Conservation (phyloP, 306 rosid genomes). For the Mimosa pudica region DNA sequence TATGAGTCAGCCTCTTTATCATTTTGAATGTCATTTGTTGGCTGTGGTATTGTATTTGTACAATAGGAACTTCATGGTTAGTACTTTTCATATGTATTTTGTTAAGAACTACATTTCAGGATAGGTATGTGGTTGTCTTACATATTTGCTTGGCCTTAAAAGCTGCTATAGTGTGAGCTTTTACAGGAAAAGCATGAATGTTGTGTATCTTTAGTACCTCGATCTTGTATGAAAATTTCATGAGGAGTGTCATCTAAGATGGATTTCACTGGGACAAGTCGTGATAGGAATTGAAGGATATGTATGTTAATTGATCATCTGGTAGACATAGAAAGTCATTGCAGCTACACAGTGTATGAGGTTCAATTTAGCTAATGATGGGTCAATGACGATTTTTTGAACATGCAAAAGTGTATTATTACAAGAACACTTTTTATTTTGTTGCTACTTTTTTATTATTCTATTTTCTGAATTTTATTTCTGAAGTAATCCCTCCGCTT, state of each 20-base stretch:
- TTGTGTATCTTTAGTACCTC: not conserved
- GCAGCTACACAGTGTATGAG: constrained; percentile 59
- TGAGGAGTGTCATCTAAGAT: not conserved
- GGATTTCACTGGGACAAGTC: not conserved
- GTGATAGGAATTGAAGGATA: not conserved
- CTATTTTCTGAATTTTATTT: too few species aligned
- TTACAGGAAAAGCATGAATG: not conserved
- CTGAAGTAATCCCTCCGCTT: too few species aligned
- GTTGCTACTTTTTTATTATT: too few species aligned
- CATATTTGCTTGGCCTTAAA: not conserved
- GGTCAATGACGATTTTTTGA: not conserved
- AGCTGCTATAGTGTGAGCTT: not conserved
- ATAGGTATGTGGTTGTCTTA: not conserved
- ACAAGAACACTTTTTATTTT: not conserved
- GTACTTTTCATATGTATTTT: not conserved
- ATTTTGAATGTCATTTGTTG: too few species aligned
- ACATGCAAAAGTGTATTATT: not conserved
- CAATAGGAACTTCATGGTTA: not conserved
- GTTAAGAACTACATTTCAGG: not conserved
- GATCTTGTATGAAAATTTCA: not conserved
- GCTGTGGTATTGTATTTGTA: not conserved
- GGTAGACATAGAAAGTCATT: constrained; percentile 36
- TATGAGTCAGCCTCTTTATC: too few species aligned
- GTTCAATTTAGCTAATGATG: not conserved
- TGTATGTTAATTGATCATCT: not conserved